Percentiles rank a stretch among this genome's conserved stretches.
phyloP scores from a whole-genome alignment of 1,284 basidiomycete genomes.

The Apiotrichum porosum region DNA sequence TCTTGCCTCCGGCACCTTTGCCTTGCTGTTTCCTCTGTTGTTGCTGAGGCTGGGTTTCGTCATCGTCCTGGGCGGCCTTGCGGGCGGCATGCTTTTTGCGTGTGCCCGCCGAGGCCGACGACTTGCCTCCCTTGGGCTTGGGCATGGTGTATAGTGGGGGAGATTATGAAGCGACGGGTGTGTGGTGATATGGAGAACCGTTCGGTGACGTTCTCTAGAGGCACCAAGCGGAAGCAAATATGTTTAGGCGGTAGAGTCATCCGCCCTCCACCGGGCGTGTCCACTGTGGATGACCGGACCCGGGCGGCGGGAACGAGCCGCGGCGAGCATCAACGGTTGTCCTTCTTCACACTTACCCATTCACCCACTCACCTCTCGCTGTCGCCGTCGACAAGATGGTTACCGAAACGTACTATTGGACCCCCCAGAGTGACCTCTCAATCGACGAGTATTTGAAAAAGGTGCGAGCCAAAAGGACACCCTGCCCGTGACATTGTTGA shows the following conservation, averaged over 20 bases:
- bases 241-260: no score
- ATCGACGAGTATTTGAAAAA: constrained; percentile 29
- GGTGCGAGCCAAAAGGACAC: constrained; percentile 10
- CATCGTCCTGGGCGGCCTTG: constrained; percentile 27
- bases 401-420: constrained; percentile 19
- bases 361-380: constrained; percentile 8
- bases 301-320: no score
- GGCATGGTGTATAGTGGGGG: not conserved
- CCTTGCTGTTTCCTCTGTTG: constrained; percentile 3
- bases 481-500: no score
- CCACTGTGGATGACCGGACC: no score
- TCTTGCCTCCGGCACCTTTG: constrained; percentile 15
- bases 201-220: no score
- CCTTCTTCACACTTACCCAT: no score
- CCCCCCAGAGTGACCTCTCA: constrained; percentile 1
- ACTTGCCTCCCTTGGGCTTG: constrained; percentile 8
- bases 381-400: not conserved
- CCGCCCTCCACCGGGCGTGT: no score
- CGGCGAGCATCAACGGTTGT: no score
- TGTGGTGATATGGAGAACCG: no score
- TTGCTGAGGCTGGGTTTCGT: constrained; percentile 14
- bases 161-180: no score
- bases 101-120: constrained; percentile 71
- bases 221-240: no score
- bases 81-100: constrained; percentile 60